Evolutionary conservation across 345 rosid genomes (phyloP).

Genomic region (Physaria fendleri): DNA sequence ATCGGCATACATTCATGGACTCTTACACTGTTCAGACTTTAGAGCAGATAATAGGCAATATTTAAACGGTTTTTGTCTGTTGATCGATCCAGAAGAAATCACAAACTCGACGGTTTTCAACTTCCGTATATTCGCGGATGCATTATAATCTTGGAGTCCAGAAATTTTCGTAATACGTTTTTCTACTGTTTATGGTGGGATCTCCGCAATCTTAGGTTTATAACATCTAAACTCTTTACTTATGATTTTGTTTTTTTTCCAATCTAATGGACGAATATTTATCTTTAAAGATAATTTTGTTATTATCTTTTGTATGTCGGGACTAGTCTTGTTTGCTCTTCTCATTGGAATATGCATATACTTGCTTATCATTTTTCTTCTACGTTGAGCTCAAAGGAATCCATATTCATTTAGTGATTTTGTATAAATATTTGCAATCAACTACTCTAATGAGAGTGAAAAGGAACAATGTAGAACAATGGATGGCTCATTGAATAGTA

Average conservation of each 20-base stretch:
- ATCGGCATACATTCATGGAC: accelerated
- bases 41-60: neutral
- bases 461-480: slow-evolving; percentile 19
- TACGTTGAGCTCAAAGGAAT: no score
- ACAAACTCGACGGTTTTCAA: slow-evolving; percentile 27
- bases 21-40: slow-evolving; percentile 6
- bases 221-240: neutral
- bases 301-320: slow-evolving; percentile 33
- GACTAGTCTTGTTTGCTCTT: slow-evolving; percentile 50
- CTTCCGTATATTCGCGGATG: slow-evolving; percentile 35
- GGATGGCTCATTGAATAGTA: slow-evolving; percentile 20
- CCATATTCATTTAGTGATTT: no score
- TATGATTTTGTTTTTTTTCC: neutral
- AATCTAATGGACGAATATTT: neutral
- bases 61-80: slow-evolving; percentile 20
- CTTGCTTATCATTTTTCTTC: neutral
- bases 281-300: slow-evolving; percentile 39
- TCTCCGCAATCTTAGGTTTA: slow-evolving; percentile 36
- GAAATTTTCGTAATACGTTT: slow-evolving; percentile 27
- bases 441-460: slow-evolving; percentile 18
- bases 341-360: slow-evolving; percentile 71
- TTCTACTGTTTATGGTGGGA: slow-evolving; percentile 39
- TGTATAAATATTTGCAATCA: slow-evolving; percentile 25
- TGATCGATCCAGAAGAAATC: no score
- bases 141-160: slow-evolving; percentile 30